Percentiles rank a stretch among this genome's conserved stretches.
Conservation (phyloP, 768 basidiomycete species). For the Solioccasus polychromus region DNA sequence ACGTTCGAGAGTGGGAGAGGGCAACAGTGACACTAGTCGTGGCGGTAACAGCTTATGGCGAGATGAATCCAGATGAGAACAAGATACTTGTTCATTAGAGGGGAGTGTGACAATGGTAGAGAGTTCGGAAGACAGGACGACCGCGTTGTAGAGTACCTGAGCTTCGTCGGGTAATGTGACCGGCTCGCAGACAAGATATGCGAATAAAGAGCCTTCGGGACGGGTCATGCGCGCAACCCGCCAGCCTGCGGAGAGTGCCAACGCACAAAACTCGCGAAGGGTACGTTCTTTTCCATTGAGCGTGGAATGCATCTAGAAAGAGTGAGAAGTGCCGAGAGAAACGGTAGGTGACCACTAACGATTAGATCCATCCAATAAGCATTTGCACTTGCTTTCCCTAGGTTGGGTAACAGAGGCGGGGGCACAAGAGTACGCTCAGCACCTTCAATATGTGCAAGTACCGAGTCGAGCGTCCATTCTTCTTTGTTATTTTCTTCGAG, state of each 20-base stretch:
- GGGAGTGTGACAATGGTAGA: conserved; percentile 12
- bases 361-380: conserved; percentile 65
- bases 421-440: conserved; percentile 53
- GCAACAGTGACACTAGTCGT: conserved; percentile 12
- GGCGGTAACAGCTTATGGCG: conserved; percentile 8
- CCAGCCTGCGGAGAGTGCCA: conserved; percentile 60
- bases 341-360: too few species aligned
- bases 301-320: conserved; percentile 58
- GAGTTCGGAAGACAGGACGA: conserved; percentile 15
- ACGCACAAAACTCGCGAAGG: conserved; percentile 54
- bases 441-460: conserved; percentile 45
- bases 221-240: conserved; percentile 53
- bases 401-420: conserved; percentile 65
- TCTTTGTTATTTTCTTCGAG: not conserved
- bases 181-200: conserved; percentile 68
- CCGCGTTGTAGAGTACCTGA: conserved; percentile 21
- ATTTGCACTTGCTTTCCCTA: conserved; percentile 65
- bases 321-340: conserved; percentile 2
- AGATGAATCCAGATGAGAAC: not conserved
- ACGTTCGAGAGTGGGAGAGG: conserved; percentile 36
- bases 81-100: conserved; percentile 4
- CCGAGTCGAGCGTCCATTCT: conserved; percentile 28
- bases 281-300: conserved; percentile 74
- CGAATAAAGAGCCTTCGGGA: conserved; percentile 64
- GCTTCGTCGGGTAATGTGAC: conserved; percentile 44